These are phyloP conservation scores for Aspergillus neotritici DNA, from an alignment of 2,329 filamentous ascomycete species.

Conservation along the genomic window DNA sequence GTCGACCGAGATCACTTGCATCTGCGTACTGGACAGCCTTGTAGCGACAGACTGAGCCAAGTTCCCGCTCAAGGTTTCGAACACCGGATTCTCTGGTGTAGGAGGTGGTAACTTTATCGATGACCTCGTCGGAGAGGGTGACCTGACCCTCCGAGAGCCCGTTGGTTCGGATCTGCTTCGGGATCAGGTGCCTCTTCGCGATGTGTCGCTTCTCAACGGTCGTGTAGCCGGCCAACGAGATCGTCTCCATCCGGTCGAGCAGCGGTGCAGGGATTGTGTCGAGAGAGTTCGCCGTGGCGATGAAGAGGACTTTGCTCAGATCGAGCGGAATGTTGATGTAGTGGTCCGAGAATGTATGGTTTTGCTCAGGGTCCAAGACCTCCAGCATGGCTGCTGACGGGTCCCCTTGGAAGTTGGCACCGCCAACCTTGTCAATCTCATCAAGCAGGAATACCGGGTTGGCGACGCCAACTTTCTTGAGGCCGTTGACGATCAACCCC, in stretches of 20 bases:
- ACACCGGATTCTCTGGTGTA: slow-evolving; percentile 97
- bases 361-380: slow-evolving; percentile 95
- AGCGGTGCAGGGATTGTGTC: slow-evolving; percentile 94
- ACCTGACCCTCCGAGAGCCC: slow-evolving; percentile 74
- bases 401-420: slow-evolving; percentile 87
- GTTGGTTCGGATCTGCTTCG: slow-evolving; percentile 90
- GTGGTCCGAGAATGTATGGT: slow-evolving; percentile 89
- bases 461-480: slow-evolving; percentile 91
- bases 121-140: slow-evolving; percentile 69
- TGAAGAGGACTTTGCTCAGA: slow-evolving; percentile 92
- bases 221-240: slow-evolving; percentile 88
- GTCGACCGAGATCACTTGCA: slow-evolving; percentile 66
- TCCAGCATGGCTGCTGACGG: slow-evolving; percentile 97
- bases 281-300: slow-evolving; percentile 89
- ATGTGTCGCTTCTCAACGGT: slow-evolving; percentile 96
- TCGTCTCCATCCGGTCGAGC: slow-evolving; percentile 95
- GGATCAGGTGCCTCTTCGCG: slow-evolving; percentile 84
- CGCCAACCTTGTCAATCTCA: slow-evolving; percentile 95
- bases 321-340: slow-evolving; percentile 96
- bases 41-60: slow-evolving; percentile 86
- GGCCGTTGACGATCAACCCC: slow-evolving; percentile 82
- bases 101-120: slow-evolving; percentile 91
- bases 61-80: slow-evolving; percentile 90
- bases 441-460: slow-evolving; percentile 95
- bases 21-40: slow-evolving; percentile 95